Conservation (phyloP, 305 asterid genomes). For the Salvia sclarea region DNA sequence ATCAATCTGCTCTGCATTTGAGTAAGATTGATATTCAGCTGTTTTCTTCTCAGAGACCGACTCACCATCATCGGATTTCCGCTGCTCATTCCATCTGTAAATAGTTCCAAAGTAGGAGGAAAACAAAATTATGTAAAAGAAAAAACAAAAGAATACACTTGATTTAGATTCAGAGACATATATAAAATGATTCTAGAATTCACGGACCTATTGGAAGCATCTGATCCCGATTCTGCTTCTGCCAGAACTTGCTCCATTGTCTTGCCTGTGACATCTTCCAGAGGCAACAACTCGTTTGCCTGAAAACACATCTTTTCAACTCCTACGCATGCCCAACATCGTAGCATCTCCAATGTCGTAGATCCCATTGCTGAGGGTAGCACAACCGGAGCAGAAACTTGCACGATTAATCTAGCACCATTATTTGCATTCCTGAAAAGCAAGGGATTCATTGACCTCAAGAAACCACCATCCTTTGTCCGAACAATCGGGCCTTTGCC, state of each 20-base stretch:
- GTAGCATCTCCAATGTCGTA: slow-evolving; percentile 55
- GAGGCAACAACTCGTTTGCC: slow-evolving; percentile 62
- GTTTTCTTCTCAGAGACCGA: slow-evolving; percentile 27
- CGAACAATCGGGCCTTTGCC: slow-evolving; percentile 57
- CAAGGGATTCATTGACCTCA: slow-evolving; percentile 73
- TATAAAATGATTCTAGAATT: slow-evolving; percentile 24
- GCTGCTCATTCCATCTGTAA: slow-evolving; percentile 39
- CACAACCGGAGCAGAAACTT: slow-evolving; percentile 69
- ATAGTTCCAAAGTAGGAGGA: slow-evolving; percentile 21
- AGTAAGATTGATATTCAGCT: slow-evolving; percentile 31
- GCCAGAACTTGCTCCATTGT: slow-evolving; percentile 54
- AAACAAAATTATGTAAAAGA: slow-evolving; percentile 11
- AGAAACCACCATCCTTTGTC: slow-evolving; percentile 52
- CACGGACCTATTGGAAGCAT: slow-evolving; percentile 53
- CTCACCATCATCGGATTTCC: slow-evolving; percentile 22
- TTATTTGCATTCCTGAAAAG: slow-evolving; percentile 64
- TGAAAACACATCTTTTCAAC: slow-evolving; percentile 58
- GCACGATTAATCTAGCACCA: slow-evolving; percentile 71
- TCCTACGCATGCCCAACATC: slow-evolving; percentile 71
- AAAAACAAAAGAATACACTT: slow-evolving; percentile 6
- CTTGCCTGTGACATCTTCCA: slow-evolving; percentile 80
- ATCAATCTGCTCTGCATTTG: slow-evolving; percentile 34
- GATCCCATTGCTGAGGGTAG: slow-evolving; percentile 69
- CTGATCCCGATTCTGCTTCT: slow-evolving; percentile 44
- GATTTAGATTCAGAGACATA: slow-evolving; percentile 23